Percentiles rank a stretch among this genome's conserved stretches.
Conservation (phyloP, 2,329 filamentous ascomycete genomes). For the Dactylellina leptospora region DNA sequence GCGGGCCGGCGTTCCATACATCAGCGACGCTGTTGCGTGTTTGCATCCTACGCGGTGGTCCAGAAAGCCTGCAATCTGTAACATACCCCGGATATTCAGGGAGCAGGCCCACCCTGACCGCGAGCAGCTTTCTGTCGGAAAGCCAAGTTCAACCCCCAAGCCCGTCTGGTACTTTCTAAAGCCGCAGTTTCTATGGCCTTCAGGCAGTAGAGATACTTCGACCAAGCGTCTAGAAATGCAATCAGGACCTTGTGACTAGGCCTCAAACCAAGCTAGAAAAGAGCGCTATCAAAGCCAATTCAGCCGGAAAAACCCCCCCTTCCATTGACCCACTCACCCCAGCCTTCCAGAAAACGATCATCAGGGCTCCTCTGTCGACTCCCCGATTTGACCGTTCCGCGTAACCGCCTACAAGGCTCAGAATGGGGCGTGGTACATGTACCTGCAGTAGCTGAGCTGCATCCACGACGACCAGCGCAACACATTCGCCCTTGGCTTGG, state of each 20-base stretch:
- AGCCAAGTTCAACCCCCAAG: slow-evolving; percentile 29
- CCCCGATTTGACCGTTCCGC: slow-evolving; percentile 48
- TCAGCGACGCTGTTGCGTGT: slow-evolving; percentile 13
- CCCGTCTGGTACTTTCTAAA: slow-evolving; percentile 6
- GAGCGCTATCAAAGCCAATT: slow-evolving; percentile 31
- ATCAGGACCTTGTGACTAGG: slow-evolving; percentile 39
- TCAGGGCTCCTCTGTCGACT: slow-evolving; percentile 32
- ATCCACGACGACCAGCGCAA: slow-evolving; percentile 27
- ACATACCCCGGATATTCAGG: slow-evolving; percentile 49
- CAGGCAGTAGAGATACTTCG: too few species aligned
- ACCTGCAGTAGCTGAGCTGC: slow-evolving; percentile 39
- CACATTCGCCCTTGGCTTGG: slow-evolving; percentile 13
- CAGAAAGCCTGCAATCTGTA: slow-evolving; percentile 36
- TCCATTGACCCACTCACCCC: slow-evolving; percentile 28
- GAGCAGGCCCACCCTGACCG: slow-evolving; percentile 27
- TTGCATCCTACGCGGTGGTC: slow-evolving; percentile 16
- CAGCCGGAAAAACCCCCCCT: slow-evolving; percentile 52
- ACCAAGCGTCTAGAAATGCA: slow-evolving; percentile 1
- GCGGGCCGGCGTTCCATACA: slow-evolving; percentile 51
- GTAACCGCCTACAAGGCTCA: slow-evolving; percentile 32
- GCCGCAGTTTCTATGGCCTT: not conserved
- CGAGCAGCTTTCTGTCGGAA: slow-evolving; percentile 11
- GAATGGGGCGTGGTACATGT: slow-evolving; percentile 15
- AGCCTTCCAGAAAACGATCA: slow-evolving; percentile 30
- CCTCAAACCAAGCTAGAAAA: slow-evolving; percentile 17